These are phyloP conservation scores for Penicillium polonicum DNA, from an alignment of 2,329 filamentous ascomycete species.

Conservation along the genomic window DNA sequence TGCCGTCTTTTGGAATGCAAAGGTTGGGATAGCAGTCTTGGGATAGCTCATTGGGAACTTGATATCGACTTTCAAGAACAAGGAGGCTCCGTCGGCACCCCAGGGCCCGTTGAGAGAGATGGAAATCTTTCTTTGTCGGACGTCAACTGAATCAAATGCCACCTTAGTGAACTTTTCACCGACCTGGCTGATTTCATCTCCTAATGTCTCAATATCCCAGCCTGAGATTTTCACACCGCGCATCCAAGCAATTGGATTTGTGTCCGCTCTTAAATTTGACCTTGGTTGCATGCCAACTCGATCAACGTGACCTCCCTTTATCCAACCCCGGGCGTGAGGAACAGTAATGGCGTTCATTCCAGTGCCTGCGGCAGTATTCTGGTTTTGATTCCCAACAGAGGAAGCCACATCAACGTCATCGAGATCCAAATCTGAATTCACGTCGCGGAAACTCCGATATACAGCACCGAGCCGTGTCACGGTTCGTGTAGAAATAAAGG, in stretches of 20 bases:
- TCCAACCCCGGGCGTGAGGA: conserved; percentile 52
- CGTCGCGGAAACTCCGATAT: conserved; percentile 81
- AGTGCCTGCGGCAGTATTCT: conserved; percentile 33
- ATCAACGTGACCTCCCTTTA: conserved; percentile 49
- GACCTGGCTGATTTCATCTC: conserved; percentile 61
- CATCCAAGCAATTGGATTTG: conserved; percentile 64
- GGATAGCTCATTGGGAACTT: conserved; percentile 61
- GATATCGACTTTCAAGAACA: conserved; percentile 58
- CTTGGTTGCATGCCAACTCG: conserved; percentile 50
- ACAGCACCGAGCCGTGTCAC: conserved; percentile 78
- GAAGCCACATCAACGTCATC: conserved; percentile 51
- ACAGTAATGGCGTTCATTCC: conserved; percentile 51
- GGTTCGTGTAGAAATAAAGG: conserved; percentile 63
- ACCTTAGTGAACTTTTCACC: conserved; percentile 62
- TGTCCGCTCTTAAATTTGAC: conserved; percentile 49
- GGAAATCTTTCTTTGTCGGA: conserved; percentile 53
- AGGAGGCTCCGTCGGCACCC: conserved; percentile 52
- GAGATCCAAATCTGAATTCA: conserved; percentile 58
- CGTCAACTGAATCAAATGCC: conserved; percentile 58
- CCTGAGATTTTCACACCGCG: conserved; percentile 61
- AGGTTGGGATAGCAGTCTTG: conserved; percentile 48
- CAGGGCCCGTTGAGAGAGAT: conserved; percentile 62
- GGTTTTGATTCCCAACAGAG: conserved; percentile 27
- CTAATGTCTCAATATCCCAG: conserved; percentile 55
- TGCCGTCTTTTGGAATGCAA: conserved; percentile 58